Percentiles rank a stretch among this genome's conserved stretches.
phyloP scores from a whole-genome alignment of 2,329 filamentous ascomycete genomes.

The Metarhizium rileyi region DNA sequence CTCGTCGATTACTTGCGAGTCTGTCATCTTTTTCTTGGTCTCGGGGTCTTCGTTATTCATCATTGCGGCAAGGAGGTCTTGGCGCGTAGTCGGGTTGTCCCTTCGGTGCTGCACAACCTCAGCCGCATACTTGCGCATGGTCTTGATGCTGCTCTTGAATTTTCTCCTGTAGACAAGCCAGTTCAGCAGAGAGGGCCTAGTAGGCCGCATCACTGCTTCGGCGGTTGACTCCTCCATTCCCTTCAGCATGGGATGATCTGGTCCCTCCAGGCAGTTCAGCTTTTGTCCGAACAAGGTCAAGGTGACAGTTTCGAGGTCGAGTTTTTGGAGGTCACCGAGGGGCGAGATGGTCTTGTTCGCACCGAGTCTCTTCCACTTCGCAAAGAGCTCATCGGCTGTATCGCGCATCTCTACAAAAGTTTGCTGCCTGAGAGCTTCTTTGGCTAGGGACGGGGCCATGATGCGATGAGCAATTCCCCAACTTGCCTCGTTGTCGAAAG shows the following conservation, averaged over 20 bases:
- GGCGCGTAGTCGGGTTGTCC: slow-evolving; percentile 41
- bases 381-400: slow-evolving; percentile 37
- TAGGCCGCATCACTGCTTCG: slow-evolving; percentile 46
- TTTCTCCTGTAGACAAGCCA: slow-evolving; percentile 42
- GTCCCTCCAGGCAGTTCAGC: slow-evolving; percentile 35
- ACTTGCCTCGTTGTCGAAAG: slow-evolving; percentile 35
- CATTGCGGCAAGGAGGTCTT: slow-evolving; percentile 52
- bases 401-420: slow-evolving; percentile 38
- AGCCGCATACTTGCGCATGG: slow-evolving; percentile 44
- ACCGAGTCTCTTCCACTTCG: slow-evolving; percentile 33
- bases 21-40: slow-evolving; percentile 46
- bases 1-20: slow-evolving; percentile 56
- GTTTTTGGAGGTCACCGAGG: slow-evolving; percentile 39
- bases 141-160: slow-evolving; percentile 41
- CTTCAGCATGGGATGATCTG: slow-evolving; percentile 37
- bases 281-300: slow-evolving; percentile 41
- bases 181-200: slow-evolving; percentile 40
- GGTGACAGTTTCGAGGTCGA: slow-evolving; percentile 43
- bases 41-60: slow-evolving; percentile 50
- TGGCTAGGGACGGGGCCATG: slow-evolving; percentile 34
- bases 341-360: slow-evolving; percentile 31
- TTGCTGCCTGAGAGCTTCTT: slow-evolving; percentile 19
- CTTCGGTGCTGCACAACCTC: slow-evolving; percentile 49
- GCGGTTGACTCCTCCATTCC: slow-evolving; percentile 46
- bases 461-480: slow-evolving; percentile 44